Conservation (phyloP, 495 filamentous ascomycete genomes). For the Podospora pseudoanserina region DNA sequence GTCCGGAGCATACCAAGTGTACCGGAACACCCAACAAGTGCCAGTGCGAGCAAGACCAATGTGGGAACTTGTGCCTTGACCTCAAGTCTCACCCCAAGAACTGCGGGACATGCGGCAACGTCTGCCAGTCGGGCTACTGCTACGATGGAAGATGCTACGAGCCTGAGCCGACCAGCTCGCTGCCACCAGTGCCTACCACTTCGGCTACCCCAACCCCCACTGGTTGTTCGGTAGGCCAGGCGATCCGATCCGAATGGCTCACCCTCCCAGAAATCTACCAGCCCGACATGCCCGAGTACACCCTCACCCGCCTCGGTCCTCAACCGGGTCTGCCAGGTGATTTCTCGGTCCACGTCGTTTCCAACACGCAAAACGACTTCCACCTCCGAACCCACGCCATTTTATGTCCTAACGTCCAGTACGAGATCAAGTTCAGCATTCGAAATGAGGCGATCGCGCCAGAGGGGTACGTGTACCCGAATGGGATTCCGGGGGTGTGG, state of each 20-base stretch:
- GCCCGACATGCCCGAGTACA: not conserved
- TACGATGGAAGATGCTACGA: conserved; percentile 20
- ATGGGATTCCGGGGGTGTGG: not conserved
- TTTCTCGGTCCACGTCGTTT: not conserved
- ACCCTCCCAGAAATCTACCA: not conserved
- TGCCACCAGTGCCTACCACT: not conserved
- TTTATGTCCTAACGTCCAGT: not conserved
- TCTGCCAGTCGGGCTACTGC: conserved; percentile 23
- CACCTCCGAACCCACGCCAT: not conserved
- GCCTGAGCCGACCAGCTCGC: not conserved
- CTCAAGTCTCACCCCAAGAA: conserved; percentile 23
- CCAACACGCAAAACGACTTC: not conserved
- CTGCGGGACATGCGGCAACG: conserved; percentile 24
- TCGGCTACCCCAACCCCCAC: not conserved
- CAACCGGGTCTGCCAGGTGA: not conserved
- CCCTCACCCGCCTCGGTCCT: not conserved
- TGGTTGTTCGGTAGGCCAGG: not conserved
- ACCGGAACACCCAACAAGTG: conserved; percentile 9
- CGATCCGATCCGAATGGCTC: not conserved
- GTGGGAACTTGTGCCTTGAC: conserved; percentile 19
- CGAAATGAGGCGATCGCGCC: not conserved
- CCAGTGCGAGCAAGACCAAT: conserved; percentile 16
- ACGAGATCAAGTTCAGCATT: not conserved
- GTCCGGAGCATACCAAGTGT: conserved; percentile 17
- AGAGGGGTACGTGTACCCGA: not conserved